Evolutionary conservation across 495 filamentous ascomycete genomes (phyloP).

Genomic region (Neurospora sp.): DNA sequence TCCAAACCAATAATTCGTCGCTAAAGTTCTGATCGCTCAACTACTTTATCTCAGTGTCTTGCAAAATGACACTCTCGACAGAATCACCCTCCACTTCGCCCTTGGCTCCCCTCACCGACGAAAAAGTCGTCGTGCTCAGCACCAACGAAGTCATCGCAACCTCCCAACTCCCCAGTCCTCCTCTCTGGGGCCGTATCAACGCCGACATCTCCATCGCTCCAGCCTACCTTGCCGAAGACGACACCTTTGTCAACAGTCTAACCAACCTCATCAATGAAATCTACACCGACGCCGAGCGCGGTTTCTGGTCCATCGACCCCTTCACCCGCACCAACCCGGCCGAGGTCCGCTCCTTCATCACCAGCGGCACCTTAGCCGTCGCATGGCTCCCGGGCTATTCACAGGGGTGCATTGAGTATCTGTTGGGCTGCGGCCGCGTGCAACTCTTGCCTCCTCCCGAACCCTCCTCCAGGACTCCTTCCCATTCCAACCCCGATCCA

Average conservation of each 20-base stretch:
- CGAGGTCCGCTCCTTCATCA: neutral
- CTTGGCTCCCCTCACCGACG: neutral
- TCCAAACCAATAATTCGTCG: too few relatives aligned
- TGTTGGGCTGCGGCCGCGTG: neutral
- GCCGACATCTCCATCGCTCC: neutral
- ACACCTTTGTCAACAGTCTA: neutral
- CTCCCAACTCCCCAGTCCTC: neutral
- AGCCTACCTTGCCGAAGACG: neutral
- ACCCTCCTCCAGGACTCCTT: neutral
- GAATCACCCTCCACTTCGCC: neutral
- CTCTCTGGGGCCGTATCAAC: neutral
- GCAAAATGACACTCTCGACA: neutral
- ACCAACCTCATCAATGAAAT: slow-evolving; percentile 2
- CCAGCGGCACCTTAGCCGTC: neutral
- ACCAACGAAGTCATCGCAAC: neutral
- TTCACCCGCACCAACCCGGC: neutral
- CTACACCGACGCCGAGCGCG: neutral
- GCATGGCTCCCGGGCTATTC: neutral
- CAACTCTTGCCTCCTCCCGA: neutral
- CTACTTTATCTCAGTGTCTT: neutral
- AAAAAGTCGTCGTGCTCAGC: neutral
- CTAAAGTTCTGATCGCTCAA: too few relatives aligned
- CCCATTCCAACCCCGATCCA: neutral
- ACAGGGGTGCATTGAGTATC: neutral
- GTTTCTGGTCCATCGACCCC: neutral